Evolutionary conservation across 2,329 filamentous ascomycete genomes (phyloP).

Genomic region (Cladosporium sp.): DNA sequence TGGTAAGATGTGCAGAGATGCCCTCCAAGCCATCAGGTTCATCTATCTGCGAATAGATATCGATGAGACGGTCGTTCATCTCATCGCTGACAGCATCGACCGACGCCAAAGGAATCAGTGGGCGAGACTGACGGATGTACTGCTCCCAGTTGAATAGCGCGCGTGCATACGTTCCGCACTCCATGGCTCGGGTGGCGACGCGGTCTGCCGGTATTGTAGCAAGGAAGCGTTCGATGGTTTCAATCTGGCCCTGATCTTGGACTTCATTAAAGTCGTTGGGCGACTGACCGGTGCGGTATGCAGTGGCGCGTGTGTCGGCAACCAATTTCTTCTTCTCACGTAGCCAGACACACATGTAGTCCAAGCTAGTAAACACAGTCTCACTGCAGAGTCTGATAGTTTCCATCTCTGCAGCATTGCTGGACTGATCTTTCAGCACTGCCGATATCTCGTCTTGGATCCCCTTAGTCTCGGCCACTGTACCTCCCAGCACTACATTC

Average conservation of each 20-base stretch:
- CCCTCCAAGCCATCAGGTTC: constrained; percentile 96
- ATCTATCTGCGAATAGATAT: constrained; percentile 96
- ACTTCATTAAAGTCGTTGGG: constrained; percentile 52
- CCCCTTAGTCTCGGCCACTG: constrained; percentile 61
- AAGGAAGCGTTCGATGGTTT: constrained; percentile 71
- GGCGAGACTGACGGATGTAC: constrained; percentile 64
- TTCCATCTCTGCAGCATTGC: constrained; percentile 62
- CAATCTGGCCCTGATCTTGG: constrained; percentile 55
- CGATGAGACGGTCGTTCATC: constrained; percentile 69
- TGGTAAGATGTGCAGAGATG: constrained; percentile 81
- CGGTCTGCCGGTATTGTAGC: constrained; percentile 67
- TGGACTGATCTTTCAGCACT: constrained; percentile 67
- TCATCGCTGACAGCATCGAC: constrained; percentile 47
- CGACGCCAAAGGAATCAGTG: constrained; percentile 43
- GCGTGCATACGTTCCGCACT: constrained; percentile 88
- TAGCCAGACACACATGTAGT: constrained; percentile 89
- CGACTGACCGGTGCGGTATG: constrained; percentile 46
- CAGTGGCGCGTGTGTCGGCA: constrained; percentile 41
- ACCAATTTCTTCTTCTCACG: constrained; percentile 68
- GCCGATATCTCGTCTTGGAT: constrained; percentile 72
- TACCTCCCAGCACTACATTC: constrained; percentile 76
- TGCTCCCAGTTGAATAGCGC: constrained; percentile 95
- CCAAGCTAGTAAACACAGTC: constrained; percentile 86
- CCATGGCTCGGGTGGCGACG: constrained; percentile 81
- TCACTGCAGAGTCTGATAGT: constrained; percentile 84